Conservation (phyloP, 2,329 filamentous ascomycete genomes). For the Fusarium equiseti region DNA sequence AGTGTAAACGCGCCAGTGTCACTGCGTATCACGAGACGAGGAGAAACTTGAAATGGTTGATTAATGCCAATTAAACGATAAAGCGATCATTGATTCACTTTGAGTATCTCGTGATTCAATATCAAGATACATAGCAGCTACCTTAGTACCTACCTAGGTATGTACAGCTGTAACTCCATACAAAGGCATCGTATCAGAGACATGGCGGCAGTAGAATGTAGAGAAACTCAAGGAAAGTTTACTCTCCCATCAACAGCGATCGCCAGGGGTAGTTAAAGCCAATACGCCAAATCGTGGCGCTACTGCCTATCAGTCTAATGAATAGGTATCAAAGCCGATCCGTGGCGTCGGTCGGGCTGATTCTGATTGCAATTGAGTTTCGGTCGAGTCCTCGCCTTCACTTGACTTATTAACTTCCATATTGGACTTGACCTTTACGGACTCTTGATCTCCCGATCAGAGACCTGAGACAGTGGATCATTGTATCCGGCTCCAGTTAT, state of each 20-base stretch:
- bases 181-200: neutral
- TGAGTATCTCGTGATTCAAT: neutral
- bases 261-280: slow-evolving; percentile 8
- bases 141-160: neutral
- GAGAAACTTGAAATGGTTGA: neutral
- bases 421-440: slow-evolving; percentile 10
- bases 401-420: neutral
- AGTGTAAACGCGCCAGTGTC: neutral
- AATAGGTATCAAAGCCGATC: slow-evolving; percentile 15
- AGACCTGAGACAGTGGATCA: slow-evolving; percentile 46
- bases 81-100: neutral
- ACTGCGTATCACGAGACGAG: neutral
- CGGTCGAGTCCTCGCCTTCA: neutral
- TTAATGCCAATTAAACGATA: neutral
- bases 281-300: slow-evolving; percentile 28
- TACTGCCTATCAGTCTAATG: slow-evolving; percentile 21
- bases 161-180: neutral
- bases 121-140: neutral
- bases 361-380: slow-evolving; percentile 4
- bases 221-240: neutral
- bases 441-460: slow-evolving; percentile 32
- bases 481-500: slow-evolving; percentile 7
- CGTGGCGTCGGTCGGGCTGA: slow-evolving; percentile 7
- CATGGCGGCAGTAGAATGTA: neutral
- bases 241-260: neutral